Evolutionary conservation across 768 basidiomycete genomes (phyloP).

Genomic region (Macrocybe gigantea): DNA sequence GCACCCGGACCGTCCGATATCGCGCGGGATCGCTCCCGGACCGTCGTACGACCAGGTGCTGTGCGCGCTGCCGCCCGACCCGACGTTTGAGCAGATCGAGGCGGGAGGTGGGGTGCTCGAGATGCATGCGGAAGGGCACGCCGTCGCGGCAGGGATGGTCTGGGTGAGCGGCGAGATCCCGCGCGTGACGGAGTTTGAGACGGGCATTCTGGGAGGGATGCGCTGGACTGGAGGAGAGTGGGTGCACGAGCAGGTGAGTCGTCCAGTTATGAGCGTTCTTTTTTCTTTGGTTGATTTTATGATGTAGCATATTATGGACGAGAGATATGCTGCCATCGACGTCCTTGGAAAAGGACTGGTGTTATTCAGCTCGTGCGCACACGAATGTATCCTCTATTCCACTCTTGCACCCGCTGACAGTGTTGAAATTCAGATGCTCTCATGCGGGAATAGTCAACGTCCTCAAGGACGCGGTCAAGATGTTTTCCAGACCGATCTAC

Average conservation of each 20-base stretch:
- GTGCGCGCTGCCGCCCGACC: constrained; percentile 60
- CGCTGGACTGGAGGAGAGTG: constrained; percentile 50
- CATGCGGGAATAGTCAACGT: constrained; percentile 89
- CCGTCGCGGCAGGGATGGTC: constrained; percentile 54
- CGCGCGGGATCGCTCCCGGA: constrained; percentile 69
- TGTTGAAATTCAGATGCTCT: constrained; percentile 26
- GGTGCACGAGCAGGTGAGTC: constrained; percentile 49
- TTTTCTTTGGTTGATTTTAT: neutral
- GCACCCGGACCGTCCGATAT: constrained; percentile 70
- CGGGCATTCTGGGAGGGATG: constrained; percentile 61
- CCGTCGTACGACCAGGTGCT: constrained; percentile 52
- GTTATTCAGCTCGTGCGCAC: constrained; percentile 75
- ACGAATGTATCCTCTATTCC: neutral
- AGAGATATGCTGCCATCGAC: constrained; percentile 72
- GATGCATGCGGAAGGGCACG: constrained; percentile 53
- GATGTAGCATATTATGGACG: constrained; percentile 71
- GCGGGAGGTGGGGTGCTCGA: constrained; percentile 50
- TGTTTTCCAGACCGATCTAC: constrained; percentile 63
- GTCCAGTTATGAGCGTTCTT: neutral
- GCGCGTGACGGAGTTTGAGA: constrained; percentile 61
- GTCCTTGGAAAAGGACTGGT: constrained; percentile 79
- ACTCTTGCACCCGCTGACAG: neutral
- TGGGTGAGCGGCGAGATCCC: constrained; percentile 83
- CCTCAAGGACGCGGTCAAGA: constrained; percentile 58
- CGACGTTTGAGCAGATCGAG: constrained; percentile 63